Percentiles rank a stretch among this genome's conserved stretches.
Evolutionary conservation across 768 basidiomycete genomes (phyloP).

Genomic region (Phanerochaete carnosa): DNA sequence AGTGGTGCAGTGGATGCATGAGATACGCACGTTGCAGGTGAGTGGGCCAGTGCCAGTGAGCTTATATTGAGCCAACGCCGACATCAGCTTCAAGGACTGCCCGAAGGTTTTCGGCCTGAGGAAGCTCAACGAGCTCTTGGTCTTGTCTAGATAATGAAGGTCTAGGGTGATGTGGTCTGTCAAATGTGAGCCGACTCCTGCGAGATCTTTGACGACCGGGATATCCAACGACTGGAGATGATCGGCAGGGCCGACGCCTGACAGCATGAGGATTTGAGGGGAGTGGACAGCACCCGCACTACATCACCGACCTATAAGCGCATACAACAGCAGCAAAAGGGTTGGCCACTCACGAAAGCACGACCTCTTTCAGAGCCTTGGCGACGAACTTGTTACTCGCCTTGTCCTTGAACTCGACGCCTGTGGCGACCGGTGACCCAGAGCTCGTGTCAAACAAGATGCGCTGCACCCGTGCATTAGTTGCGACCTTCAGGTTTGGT

Average conservation of each 20-base stretch:
- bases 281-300: slow-evolving; percentile 65
- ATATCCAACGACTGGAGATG: slow-evolving; percentile 54
- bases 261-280: slow-evolving; percentile 67
- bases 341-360: slow-evolving; percentile 48
- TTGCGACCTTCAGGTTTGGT: slow-evolving; percentile 61
- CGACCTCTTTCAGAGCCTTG: slow-evolving; percentile 54
- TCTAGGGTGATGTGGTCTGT: slow-evolving; percentile 63
- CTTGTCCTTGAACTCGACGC: slow-evolving; percentile 54
- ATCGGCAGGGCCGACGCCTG: slow-evolving; percentile 69
- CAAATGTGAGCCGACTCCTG: slow-evolving; percentile 72
- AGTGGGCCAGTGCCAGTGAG: slow-evolving; percentile 46
- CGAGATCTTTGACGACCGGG: slow-evolving; percentile 55
- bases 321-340: background rate
- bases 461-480: slow-evolving; percentile 53
- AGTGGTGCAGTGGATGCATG: background rate
- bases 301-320: background rate
- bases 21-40: slow-evolving; percentile 45
- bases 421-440: slow-evolving; percentile 44
- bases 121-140: slow-evolving; percentile 38
- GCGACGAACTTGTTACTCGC: slow-evolving; percentile 40
- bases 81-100: slow-evolving; percentile 12
- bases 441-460: slow-evolving; percentile 48
- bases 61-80: slow-evolving; percentile 40
- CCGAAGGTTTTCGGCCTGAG: slow-evolving; percentile 17
- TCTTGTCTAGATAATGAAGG: slow-evolving; percentile 50